A percentile compares a stretch with the other conserved stretches of the same genome.
These are phyloP conservation scores for Termitomyces sp. DNA, from an alignment of 768 basidiomycete genomes.

Conservation along the genomic window DNA sequence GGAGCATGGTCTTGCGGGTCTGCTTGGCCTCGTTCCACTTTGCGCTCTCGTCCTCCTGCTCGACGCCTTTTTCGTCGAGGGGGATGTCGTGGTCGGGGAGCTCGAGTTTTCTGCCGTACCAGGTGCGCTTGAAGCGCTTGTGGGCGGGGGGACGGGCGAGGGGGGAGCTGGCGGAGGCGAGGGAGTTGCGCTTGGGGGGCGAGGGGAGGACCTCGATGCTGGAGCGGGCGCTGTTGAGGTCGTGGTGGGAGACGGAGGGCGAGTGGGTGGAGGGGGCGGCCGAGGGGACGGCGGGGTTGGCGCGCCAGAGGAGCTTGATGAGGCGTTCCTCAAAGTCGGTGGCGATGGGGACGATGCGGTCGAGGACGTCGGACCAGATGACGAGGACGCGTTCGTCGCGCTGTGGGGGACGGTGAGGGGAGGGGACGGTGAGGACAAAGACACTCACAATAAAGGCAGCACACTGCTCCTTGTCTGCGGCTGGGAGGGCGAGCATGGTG, in stretches of 20 bases:
- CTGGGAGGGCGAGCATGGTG: constrained; percentile 68
- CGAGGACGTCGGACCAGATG: constrained; percentile 79
- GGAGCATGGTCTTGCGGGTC: constrained; percentile 29
- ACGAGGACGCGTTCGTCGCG: constrained; percentile 81
- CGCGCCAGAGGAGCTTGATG: constrained; percentile 76
- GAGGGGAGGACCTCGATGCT: constrained; percentile 8
- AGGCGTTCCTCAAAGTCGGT: constrained; percentile 73
- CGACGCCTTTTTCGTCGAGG: constrained; percentile 4
- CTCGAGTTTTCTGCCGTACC: constrained; percentile 54
- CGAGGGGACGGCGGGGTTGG: constrained; percentile 29
- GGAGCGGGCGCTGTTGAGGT: background rate
- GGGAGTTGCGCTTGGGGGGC: constrained; percentile 1
- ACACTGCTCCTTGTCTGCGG: constrained; percentile 81
- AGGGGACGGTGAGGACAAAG: background rate
- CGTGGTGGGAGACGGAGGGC: constrained; percentile 12
- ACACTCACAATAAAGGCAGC: constrained; percentile 76
- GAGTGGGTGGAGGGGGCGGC: constrained; percentile 19
- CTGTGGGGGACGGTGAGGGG: constrained; percentile 24
- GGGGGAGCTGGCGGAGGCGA: background rate
- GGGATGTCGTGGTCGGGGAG: constrained; percentile 14
- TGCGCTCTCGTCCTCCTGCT: constrained; percentile 1
- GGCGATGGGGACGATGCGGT: constrained; percentile 68
- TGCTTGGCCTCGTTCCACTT: constrained; percentile 11
- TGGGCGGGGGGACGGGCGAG: background rate
- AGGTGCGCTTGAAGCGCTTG: constrained; percentile 35